Percentiles rank a stretch among this genome's conserved stretches.
phyloP scores from a whole-genome alignment of 78 protist species.

The Polysphondylium violaceum region DNA sequence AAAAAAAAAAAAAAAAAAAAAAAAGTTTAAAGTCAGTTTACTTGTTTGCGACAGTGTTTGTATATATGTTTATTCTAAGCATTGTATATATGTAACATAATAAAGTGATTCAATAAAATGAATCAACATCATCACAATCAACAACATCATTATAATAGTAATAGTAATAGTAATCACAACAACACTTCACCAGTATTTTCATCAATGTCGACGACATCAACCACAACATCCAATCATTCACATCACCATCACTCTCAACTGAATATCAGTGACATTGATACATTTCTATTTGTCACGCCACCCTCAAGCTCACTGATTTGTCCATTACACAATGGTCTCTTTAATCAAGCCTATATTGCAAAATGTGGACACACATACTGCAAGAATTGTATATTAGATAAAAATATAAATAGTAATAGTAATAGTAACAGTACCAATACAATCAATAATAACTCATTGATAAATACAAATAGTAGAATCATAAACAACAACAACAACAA shows the following conservation, averaged over 20 bases:
- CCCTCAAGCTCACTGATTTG: slow-evolving; percentile 68
- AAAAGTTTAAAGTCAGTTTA: too few species aligned
- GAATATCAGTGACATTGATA: background rate
- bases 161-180: background rate
- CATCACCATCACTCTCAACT: background rate
- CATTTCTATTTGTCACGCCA: slow-evolving; percentile 28
- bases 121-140: background rate
- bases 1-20: too few species aligned
- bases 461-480: too few species aligned
- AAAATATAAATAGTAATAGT: background rate
- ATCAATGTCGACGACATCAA: background rate
- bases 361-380: slow-evolving; percentile 84
- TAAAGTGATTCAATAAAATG: background rate
- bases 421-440: slow-evolving; percentile 19
- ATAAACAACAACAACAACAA: background rate
- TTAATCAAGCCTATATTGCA: slow-evolving; percentile 65
- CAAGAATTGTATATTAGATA: slow-evolving; percentile 9
- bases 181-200: background rate
- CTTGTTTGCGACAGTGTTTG: background rate
- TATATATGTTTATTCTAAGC: background rate
- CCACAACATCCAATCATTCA: background rate
- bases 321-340: slow-evolving; percentile 81
- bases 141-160: background rate
- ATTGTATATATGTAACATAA: background rate
- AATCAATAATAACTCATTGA: too few species aligned